A percentile compares a stretch with the other conserved stretches of the same genome.
These are phyloP conservation scores for Trichoderma atroviride DNA, from an alignment of 2,329 filamentous ascomycete species.

Conservation along the genomic window DNA sequence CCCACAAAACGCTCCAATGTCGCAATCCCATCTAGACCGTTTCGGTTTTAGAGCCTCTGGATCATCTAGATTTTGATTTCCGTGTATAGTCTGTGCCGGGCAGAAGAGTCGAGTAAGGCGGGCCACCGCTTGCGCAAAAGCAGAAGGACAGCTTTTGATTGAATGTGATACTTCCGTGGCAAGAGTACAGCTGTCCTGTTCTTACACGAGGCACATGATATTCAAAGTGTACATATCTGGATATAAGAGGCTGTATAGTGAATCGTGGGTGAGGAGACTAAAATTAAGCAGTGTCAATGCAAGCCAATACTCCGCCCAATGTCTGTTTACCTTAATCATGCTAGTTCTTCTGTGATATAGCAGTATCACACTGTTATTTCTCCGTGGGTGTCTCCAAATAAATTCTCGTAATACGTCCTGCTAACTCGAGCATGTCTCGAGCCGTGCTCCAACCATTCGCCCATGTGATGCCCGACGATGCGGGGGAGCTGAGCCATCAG, in stretches of 20 bases:
- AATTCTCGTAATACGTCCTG: not conserved
- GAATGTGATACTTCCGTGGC: not conserved
- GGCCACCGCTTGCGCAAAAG: not conserved
- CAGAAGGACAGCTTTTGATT: not conserved
- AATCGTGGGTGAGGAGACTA: not conserved
- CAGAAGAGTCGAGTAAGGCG: not conserved
- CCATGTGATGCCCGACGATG: conserved; percentile 11
- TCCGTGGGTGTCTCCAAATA: not conserved
- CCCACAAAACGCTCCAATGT: conserved; percentile 24
- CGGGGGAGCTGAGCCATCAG: conserved; percentile 5
- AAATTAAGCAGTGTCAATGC: not conserved
- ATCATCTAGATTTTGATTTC: not conserved
- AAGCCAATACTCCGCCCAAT: not conserved
- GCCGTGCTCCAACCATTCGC: not conserved
- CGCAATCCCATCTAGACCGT: conserved; percentile 22
- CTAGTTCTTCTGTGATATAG: not conserved
- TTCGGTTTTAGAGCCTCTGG: conserved; percentile 14
- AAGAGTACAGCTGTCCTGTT: not conserved
- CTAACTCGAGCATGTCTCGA: not conserved
- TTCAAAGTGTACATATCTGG: not conserved
- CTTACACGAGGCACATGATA: not conserved
- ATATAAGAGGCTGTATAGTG: not conserved
- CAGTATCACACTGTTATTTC: not conserved
- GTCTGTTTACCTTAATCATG: not conserved
- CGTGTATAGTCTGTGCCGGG: not conserved